A percentile compares a stretch with the other conserved stretches of the same genome.
Conservation (phyloP, 1,284 basidiomycete species). For the Melampsora abietis-canadensis region DNA sequence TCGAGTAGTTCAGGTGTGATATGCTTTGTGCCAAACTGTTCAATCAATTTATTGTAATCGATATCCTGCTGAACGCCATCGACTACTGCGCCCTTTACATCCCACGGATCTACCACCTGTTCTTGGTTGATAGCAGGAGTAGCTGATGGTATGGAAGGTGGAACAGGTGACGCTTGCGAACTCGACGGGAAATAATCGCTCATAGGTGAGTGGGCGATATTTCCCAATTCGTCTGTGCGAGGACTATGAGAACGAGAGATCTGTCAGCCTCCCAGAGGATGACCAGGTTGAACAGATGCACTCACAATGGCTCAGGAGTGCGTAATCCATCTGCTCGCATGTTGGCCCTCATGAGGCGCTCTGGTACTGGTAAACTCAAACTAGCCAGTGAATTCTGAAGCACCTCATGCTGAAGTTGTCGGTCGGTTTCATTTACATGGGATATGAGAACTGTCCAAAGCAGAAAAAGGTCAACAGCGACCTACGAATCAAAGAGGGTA, state of each 20-base stretch:
- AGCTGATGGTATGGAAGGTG: not conserved
- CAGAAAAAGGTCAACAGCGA: not conserved
- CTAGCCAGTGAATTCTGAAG: conserved; percentile 48
- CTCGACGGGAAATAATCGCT: conserved; percentile 20
- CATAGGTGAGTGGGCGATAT: conserved; percentile 15
- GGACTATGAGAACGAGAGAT: conserved; percentile 13
- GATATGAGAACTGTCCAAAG: conserved; percentile 11
- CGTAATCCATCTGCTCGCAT: conserved; percentile 48
- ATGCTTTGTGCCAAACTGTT: conserved; percentile 85
- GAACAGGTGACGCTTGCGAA: conserved; percentile 15
- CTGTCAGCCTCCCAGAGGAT: not conserved
- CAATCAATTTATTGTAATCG: conserved; percentile 93
- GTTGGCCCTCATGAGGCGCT: conserved; percentile 49
- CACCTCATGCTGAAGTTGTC: conserved; percentile 43
- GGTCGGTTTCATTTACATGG: conserved; percentile 38
- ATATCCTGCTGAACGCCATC: conserved; percentile 77
- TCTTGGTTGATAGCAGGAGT: conserved; percentile 8
- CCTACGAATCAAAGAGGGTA: not conserved
- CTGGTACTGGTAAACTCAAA: conserved; percentile 50
- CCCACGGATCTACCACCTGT: conserved; percentile 95
- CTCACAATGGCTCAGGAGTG: conserved; percentile 50
- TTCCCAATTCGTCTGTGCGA: conserved; percentile 38
- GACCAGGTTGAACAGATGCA: not conserved
- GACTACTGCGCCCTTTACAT: conserved; percentile 88
- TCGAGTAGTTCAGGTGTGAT: conserved; percentile 75